phyloP scores from a whole-genome alignment of 208 protist species.

The Trypanosoma cruzi region DNA sequence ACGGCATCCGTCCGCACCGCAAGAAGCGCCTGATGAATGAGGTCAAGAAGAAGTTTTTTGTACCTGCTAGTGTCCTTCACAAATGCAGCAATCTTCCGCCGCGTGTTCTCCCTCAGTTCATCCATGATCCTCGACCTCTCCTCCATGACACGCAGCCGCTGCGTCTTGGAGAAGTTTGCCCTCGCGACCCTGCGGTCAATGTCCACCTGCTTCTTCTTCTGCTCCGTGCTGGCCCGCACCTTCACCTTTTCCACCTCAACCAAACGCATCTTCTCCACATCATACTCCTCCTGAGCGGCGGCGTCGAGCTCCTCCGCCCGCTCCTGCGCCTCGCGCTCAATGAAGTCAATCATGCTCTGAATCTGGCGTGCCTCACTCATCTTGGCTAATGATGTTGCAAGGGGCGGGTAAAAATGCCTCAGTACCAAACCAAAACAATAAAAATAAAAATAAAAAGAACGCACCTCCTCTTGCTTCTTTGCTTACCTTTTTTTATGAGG shows the following conservation, averaged over 20 bases:
- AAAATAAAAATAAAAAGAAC: background rate
- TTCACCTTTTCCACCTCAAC: slow-evolving; percentile 88
- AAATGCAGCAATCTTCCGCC: slow-evolving; percentile 58
- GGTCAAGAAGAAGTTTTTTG: slow-evolving; percentile 54
- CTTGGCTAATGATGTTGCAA: slow-evolving; percentile 26
- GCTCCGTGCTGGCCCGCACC: slow-evolving; percentile 70
- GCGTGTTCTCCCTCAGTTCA: slow-evolving; percentile 67
- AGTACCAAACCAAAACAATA: background rate
- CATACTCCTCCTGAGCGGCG: slow-evolving; percentile 91
- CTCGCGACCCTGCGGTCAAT: slow-evolving; percentile 80
- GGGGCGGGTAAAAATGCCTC: slow-evolving; percentile 12
- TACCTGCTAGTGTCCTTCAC: slow-evolving; percentile 62
- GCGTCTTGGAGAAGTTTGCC: slow-evolving; percentile 86
- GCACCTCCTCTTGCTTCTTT: background rate
- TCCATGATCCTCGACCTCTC: slow-evolving; percentile 79
- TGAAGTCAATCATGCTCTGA: slow-evolving; percentile 95
- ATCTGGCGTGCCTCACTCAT: slow-evolving; percentile 92
- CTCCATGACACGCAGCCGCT: slow-evolving; percentile 86
- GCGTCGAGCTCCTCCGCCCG: slow-evolving; percentile 89
- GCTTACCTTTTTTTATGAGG: too few species aligned
- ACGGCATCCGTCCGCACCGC: slow-evolving; percentile 74
- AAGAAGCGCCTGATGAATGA: slow-evolving; percentile 81
- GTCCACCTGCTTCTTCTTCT: slow-evolving; percentile 86
- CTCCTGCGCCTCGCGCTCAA: slow-evolving; percentile 92
- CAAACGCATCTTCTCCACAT: slow-evolving; percentile 90